Evolutionary conservation across 163 green algal species (phyloP), one percentile per base, ranked within the genome.

Genomic region (Smithsoniella earleae): DNA sequence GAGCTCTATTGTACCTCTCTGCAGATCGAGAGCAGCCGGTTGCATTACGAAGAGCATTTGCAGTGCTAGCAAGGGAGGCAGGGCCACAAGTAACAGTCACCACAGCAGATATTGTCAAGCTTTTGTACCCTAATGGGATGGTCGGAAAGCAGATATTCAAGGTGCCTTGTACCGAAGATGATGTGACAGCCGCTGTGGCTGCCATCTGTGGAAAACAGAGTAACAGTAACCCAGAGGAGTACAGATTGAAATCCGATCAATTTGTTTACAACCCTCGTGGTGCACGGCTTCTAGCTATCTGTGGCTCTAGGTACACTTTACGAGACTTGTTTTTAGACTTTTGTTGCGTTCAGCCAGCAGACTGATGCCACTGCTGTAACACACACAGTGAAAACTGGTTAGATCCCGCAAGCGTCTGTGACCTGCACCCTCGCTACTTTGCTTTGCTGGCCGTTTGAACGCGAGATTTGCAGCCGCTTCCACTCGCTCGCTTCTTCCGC

Each of bases 1-100:
- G 49, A 25, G 33, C 33, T 25, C 49, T 64, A 27, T 27, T 64
- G 49, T 64, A 64, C 49, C 49, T 64, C 8, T 64, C 25, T 64
- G 49, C 49, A 8, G 49, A 64, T 27, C 31, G 33, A 27, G 49
- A 64, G 49, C 49, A 36, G 49, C 49, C 49, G 1, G 25, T 64
- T 6, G 49, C 49, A 27, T 13, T 64, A 27, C 49, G 49, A 25
- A 64, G 33, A 27, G 49, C 49, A 10, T 64, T 64, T 64, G 49
- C 49, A 6, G 49, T 64, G 49, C 49, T 64, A 25, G 31, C 49
- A 25, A 25, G 49, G 6, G 49, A 64, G 8, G 49, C 49, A 25
- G 31, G 25, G 8, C 49, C 49, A 8, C 49, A 27, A 25, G 13
- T 27, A 25, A 64, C 49, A 25, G 25, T 64, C 8, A 6, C 49